Percentiles rank a stretch among this genome's conserved stretches.
Evolutionary conservation across 352 stramenopile genomes (phyloP).

Genomic region (Pythium aphanidermatum): DNA sequence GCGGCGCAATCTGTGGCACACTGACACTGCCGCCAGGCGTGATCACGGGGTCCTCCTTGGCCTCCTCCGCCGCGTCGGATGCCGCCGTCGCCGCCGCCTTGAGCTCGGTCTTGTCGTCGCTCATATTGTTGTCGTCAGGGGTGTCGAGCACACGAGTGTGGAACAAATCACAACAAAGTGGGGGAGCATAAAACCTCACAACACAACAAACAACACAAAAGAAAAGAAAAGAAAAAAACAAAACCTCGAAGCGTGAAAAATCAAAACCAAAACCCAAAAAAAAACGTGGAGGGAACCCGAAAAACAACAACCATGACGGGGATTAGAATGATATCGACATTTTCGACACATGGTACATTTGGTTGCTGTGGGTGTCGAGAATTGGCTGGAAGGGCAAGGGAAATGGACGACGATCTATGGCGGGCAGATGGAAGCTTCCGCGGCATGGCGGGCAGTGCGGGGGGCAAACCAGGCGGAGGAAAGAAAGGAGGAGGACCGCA

Average conservation of each 20-base stretch:
- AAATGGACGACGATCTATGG: constrained; percentile 75
- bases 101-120: no score
- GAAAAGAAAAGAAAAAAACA: no score
- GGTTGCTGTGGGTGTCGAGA: neutral
- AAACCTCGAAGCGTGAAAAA: no score
- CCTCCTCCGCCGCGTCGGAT: constrained; percentile 9
- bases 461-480: constrained; percentile 13
- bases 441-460: constrained; percentile 25
- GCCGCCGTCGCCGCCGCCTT: constrained; percentile 10
- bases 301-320: no score
- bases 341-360: neutral
- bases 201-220: no score
- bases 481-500: constrained; percentile 44
- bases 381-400: neutral
- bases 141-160: neutral
- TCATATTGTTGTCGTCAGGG: constrained; percentile 9
- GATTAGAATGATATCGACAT: constrained; percentile 5
- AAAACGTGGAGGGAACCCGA: no score
- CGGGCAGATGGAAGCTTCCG: constrained; percentile 67
- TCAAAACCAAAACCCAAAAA: no score
- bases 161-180: neutral
- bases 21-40: constrained; percentile 18
- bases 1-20: constrained; percentile 82
- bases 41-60: constrained; percentile 15
- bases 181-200: no score